Base-by-base conservation (phyloP, 1,284 basidiomycete genomes). In the Melanopsichium pennsylvanicum region DNA sequence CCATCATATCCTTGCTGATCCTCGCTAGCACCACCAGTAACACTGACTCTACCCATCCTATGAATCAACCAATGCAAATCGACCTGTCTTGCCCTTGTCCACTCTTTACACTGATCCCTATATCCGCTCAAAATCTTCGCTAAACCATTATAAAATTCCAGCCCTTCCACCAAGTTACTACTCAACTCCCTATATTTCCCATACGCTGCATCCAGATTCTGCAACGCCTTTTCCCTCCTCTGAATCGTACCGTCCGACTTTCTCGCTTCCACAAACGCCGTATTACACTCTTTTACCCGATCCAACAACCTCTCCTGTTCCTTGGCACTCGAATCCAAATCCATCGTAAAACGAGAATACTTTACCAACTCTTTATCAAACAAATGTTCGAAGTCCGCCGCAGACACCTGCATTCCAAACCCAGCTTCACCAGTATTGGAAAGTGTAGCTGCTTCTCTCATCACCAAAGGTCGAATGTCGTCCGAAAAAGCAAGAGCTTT, bases 121-220 rank as follows among this genome's bases (percentile, higher is more conserved):
- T 71, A 66, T n/a, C 59, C 60, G 29, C 46, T 52, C 31, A 77
- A 40, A 13, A 75, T 57, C 45, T 63, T 56, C 16, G 67, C 71
- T 10, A 77, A 41, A 5, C 61, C 51, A 46, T 75, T 75, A 47
- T 77, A 77, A 38, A 77, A 77, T 84, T 92, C 59, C 69, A 92
- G 85, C 2, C 94, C 94, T 79, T 97, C 93, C 45, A 91, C 88
- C 11, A 95, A 84, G 79, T 97, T 93, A 48, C 87, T 86, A 2
- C 84, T 85, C 15, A 96, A 90, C 81, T 97, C 93, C 42, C 87
- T 85, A 82, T 94, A 96, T 77, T 92, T 92, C 82, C 89, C 88
- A 81, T 92, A 92, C 0, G 92, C 91, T 29, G 89, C 82, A 70
- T 96, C 92, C 44, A 97, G 87, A n/a, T 88, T 88, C 76, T 93